A percentile compares a stretch with the other conserved stretches of the same genome.
phyloP scores from a whole-genome alignment of 208 protist species.

The Leishmania amazonensis region DNA sequence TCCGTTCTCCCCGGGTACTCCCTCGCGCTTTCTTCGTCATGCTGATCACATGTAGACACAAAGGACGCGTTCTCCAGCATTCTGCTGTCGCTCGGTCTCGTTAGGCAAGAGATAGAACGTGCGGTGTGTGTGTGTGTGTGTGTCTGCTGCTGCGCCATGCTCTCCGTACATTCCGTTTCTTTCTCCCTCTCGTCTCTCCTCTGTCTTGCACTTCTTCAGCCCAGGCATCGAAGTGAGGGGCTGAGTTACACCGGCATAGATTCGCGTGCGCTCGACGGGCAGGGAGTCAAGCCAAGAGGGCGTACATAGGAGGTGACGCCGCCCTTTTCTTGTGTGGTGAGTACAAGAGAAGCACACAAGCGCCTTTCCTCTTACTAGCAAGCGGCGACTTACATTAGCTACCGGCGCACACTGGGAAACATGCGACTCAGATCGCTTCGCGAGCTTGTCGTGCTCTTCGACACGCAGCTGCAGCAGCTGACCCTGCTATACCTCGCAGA shows the following conservation, averaged over 20 bases:
- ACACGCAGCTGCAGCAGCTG: conserved; percentile 38
- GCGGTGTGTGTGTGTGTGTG: background rate
- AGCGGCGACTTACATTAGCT: background rate
- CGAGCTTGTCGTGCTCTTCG: conserved; percentile 23
- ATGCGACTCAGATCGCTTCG: conserved; percentile 19
- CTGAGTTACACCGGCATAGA: background rate
- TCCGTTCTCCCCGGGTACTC: background rate
- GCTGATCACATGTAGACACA: background rate
- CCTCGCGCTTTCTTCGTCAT: background rate
- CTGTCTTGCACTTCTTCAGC: background rate
- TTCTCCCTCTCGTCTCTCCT: background rate
- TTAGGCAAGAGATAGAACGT: background rate
- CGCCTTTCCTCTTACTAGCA: background rate
- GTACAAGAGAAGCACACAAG: background rate
- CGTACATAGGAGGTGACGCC: background rate
- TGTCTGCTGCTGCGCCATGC: background rate
- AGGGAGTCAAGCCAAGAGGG: background rate
- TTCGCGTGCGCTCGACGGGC: background rate
- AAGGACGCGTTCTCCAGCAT: background rate
- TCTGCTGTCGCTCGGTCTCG: background rate
- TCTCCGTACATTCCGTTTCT: background rate
- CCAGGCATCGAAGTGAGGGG: background rate
- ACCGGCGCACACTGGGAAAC: background rate
- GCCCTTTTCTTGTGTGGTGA: background rate
- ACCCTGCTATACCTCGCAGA: conserved; percentile 29